These are phyloP conservation scores for Backusella morwellensis DNA, from an alignment of 192 early-diverging fungal genomes.

Conservation along the genomic window DNA sequence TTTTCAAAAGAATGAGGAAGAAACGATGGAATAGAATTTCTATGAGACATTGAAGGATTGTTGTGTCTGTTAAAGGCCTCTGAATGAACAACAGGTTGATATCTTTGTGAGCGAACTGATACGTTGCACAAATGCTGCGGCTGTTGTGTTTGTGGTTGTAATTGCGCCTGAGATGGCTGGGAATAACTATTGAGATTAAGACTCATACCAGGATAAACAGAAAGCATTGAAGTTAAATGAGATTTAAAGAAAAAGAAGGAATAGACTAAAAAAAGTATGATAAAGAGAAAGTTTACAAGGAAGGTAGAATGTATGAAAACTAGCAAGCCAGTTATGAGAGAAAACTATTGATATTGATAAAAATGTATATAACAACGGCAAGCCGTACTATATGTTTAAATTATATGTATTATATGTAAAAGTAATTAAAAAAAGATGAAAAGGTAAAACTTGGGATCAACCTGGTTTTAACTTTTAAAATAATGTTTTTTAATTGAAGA, in stretches of 20 bases:
- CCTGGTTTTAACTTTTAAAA: neutral
- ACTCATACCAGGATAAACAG: constrained; percentile 24
- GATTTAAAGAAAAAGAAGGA: neutral
- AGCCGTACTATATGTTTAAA: constrained; percentile 2
- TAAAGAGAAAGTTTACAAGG: neutral
- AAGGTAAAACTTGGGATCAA: neutral
- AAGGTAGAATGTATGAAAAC: neutral
- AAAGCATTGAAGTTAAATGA: constrained; percentile 16
- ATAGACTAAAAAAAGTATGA: neutral
- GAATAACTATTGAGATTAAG: neutral
- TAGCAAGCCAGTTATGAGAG: constrained; percentile 5
- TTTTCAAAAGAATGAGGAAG: neutral
- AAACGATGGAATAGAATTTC: neutral
- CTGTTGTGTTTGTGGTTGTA: neutral
- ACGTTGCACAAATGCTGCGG: neutral
- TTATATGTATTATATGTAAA: neutral
- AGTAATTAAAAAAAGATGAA: neutral
- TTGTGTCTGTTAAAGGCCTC: neutral
- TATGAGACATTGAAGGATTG: neutral
- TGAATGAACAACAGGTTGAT: neutral
- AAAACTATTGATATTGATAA: neutral
- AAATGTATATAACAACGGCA: constrained; percentile 1
- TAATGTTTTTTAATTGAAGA: neutral
- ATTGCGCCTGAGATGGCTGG: neutral
- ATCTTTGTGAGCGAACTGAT: neutral